Base-by-base conservation (phyloP, 2,329 filamentous ascomycete genomes). In the Elsinoe batatas region DNA sequence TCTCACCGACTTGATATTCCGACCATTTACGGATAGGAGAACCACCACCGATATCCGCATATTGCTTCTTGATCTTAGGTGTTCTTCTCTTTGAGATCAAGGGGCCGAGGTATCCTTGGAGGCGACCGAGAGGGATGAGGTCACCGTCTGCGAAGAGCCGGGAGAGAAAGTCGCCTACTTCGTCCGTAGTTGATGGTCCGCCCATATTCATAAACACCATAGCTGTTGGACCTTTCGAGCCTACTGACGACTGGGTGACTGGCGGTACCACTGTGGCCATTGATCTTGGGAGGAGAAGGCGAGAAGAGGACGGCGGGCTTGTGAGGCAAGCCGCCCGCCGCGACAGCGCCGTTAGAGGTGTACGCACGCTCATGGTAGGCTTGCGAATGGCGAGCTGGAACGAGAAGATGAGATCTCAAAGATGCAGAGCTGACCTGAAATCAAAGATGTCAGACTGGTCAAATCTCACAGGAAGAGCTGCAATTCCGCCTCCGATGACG, bases 171-270 rank as follows among this genome's bases (percentile, higher is more conserved):
- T 85, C 83, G 64, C 85, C 84, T 35, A 98, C 93, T 74, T 98
- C 90, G 62, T 84, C 81, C 3, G 85, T 87, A 3, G 87, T 95
- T 1, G 88, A 87, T 2, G 93, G 93, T 0, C 93, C 93, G 58
- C 93, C 93, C 93, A 98, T 98, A 73, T 98, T 98, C 74, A 98
- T 82, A 67, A 98, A 96, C 12, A 98, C 93, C 83, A 98, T 97
- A 42, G 93, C 93, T 3, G 93, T 98, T 6, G 91, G 90, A 0
- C 91, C 91, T 67, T 88, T 80, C 2, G 79, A 77, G 49, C 79
- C 81, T 0, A 80, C 80, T 5, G 80, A 77, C 78, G 89, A 79
- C 69, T 94, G 88, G 0, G 87, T 91, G 18, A 93, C 88, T 6
- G 88, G 87, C 10, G 87, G 86, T 3, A 81, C 82, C 15, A 78